Conservation (phyloP, 148 eudicot species). For the Persicaria tinctoria region DNA sequence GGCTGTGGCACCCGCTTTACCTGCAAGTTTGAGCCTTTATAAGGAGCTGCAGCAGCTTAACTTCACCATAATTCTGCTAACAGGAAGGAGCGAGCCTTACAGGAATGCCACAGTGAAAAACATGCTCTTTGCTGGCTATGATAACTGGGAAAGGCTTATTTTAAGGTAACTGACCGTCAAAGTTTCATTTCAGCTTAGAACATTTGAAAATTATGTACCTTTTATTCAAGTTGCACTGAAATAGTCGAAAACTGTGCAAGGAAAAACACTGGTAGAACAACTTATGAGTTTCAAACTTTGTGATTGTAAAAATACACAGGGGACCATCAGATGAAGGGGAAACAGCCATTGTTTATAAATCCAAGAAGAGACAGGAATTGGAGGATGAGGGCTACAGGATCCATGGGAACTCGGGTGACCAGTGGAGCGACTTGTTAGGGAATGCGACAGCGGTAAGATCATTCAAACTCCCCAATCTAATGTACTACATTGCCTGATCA, state of each 20-base stretch:
- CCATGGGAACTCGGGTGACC: slow-evolving; percentile 84
- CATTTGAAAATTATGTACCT: neutral
- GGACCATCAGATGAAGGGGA: slow-evolving; percentile 42
- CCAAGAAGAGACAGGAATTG: slow-evolving; percentile 62
- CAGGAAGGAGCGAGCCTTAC: slow-evolving; percentile 61
- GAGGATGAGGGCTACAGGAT: slow-evolving; percentile 58
- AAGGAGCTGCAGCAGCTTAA: slow-evolving; percentile 57
- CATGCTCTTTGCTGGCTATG: slow-evolving; percentile 50
- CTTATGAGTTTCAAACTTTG: neutral
- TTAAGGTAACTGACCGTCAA: slow-evolving; percentile 39
- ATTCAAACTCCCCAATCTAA: slow-evolving; percentile 79
- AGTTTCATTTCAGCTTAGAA: neutral
- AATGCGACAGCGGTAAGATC: slow-evolving; percentile 58
- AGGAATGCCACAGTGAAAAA: slow-evolving; percentile 49
- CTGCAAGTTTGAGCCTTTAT: slow-evolving; percentile 70
- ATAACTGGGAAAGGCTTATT: slow-evolving; percentile 60
- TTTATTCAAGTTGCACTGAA: too few relatives aligned
- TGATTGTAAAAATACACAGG: slow-evolving; percentile 22
- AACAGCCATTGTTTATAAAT: slow-evolving; percentile 56
- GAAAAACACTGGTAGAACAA: neutral
- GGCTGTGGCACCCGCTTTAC: slow-evolving; percentile 58
- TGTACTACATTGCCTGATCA: slow-evolving; percentile 63
- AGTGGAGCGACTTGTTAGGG: slow-evolving; percentile 87
- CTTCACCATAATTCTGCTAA: slow-evolving; percentile 62
- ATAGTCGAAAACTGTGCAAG: too few relatives aligned